Base-by-base conservation (phyloP, 257 asterid genomes). In the Misopates orontium region DNA sequence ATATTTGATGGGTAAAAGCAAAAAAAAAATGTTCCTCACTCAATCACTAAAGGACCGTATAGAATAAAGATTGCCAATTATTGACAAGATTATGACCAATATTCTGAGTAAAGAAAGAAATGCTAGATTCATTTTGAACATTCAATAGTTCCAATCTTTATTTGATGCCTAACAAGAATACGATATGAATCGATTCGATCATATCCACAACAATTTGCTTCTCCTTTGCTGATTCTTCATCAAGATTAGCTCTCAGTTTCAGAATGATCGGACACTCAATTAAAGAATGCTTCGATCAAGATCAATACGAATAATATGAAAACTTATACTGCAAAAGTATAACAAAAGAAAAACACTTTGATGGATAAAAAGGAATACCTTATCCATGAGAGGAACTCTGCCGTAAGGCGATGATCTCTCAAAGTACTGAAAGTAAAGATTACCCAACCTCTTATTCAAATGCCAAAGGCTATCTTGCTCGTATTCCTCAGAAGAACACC, bases 351-450 rank as follows among this genome's bases (percentile, higher is more conserved):
- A 1, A 23, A 17, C 25, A 17, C 10, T 14, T 28, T 21, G 18
- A 56, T 4, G 45, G 25, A 51, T 24, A 59, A 47, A n/a, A 17
- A 44, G 36, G 23, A 3, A 56, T 78, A 86, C 95, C 95, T 84
- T 87, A 72, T 84, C 95, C 63, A 70, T 77, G 31, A 87, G 83
- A 56, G 95, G 95, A 64, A 82, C 87, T 75, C 95, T 78, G 64
- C 83, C 85, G 18, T 87, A 87, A 4, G 95, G 95, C 18, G 91
- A 80, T 31, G 86, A 74, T 69, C 79, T 70, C 81, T 87, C 95
- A 17, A 87, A 84, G 72, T 84, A 84, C 62, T 84, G 89, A 61
- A 82, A 76, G 71, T 87, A 87, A 64, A 76, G 95, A 71, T 82
- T 73, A 20, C 91, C 91, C 79, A 79, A 71, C 77, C 82, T 79